A percentile compares a stretch with the other conserved stretches of the same genome.
These are phyloP conservation scores for Biscogniauxia sp. DNA, from an alignment of 2,329 filamentous ascomycete species.

Conservation along the genomic window DNA sequence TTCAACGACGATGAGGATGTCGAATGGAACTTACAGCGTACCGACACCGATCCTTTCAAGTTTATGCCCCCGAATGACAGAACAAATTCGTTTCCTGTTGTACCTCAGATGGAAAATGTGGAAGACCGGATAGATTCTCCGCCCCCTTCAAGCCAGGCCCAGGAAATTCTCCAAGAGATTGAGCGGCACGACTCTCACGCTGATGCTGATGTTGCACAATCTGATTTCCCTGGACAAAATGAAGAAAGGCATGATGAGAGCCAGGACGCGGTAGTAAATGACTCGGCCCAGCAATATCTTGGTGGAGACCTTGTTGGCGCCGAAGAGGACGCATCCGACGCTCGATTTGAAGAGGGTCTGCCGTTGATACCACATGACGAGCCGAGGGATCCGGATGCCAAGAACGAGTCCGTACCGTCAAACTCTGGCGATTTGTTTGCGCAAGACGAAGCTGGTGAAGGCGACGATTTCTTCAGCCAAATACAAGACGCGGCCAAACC, in stretches of 20 bases:
- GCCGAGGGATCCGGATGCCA: slow-evolving; percentile 23
- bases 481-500: slow-evolving; percentile 36
- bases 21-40: slow-evolving; percentile 54
- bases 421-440: slow-evolving; percentile 38
- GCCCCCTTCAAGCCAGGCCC: slow-evolving; percentile 49
- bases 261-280: slow-evolving; percentile 14
- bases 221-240: slow-evolving; percentile 34
- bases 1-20: slow-evolving; percentile 56
- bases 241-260: slow-evolving; percentile 31
- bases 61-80: slow-evolving; percentile 57
- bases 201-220: slow-evolving; percentile 37
- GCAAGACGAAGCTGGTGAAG: slow-evolving; percentile 42
- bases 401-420: slow-evolving; percentile 24
- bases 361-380: slow-evolving; percentile 53
- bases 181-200: slow-evolving; percentile 48
- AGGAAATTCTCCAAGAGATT: slow-evolving; percentile 51
- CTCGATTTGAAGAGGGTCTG: slow-evolving; percentile 68
- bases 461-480: slow-evolving; percentile 63
- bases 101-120: slow-evolving; percentile 42
- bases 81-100: slow-evolving; percentile 62
- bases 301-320: slow-evolving; percentile 43
- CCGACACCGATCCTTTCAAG: slow-evolving; percentile 57
- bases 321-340: slow-evolving; percentile 47
- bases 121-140: slow-evolving; percentile 36
- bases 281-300: slow-evolving; percentile 35